These are phyloP conservation scores for Mycena albidolilacea DNA, from an alignment of 768 basidiomycete species.

Conservation along the genomic window DNA sequence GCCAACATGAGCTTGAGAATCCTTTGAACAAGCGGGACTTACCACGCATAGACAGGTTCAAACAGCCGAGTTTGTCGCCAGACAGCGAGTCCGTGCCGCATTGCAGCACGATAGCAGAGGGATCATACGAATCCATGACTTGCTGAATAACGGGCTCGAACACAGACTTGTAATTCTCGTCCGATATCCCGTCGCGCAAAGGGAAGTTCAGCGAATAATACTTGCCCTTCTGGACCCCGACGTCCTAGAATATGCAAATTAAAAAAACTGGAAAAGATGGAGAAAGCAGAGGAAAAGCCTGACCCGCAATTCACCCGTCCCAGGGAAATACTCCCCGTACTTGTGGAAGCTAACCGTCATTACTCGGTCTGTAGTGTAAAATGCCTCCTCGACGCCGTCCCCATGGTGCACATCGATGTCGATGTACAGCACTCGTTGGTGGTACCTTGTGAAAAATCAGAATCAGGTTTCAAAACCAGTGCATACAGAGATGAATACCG, in stretches of 20 bases:
- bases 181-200: conserved; percentile 93
- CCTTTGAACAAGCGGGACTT: conserved; percentile 9
- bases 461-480: neutral
- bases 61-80: conserved; percentile 95
- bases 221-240: conserved; percentile 94
- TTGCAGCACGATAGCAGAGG: conserved; percentile 95
- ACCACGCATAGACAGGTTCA: conserved; percentile 98
- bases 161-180: conserved; percentile 94
- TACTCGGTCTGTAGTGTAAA: conserved; percentile 98
- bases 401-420: conserved; percentile 99
- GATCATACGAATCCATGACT: conserved; percentile 96
- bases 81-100: conserved; percentile 98
- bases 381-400: conserved; percentile 99
- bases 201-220: conserved; percentile 97
- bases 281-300: conserved; percentile 43
- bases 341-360: conserved; percentile 99
- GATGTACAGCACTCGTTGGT: conserved; percentile 95
- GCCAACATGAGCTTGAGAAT: neutral
- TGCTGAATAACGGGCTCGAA: conserved; percentile 96
- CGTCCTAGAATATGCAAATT: conserved; percentile 69
- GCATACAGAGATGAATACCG: conserved; percentile 61
- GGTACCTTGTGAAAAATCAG: conserved; percentile 73
- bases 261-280: conserved; percentile 23
- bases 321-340: conserved; percentile 99
- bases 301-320: conserved; percentile 96